Percentiles rank a stretch among this genome's conserved stretches.
phyloP scores from a whole-genome alignment of 2,329 filamentous ascomycete species.

The Talaromyces sp. region DNA sequence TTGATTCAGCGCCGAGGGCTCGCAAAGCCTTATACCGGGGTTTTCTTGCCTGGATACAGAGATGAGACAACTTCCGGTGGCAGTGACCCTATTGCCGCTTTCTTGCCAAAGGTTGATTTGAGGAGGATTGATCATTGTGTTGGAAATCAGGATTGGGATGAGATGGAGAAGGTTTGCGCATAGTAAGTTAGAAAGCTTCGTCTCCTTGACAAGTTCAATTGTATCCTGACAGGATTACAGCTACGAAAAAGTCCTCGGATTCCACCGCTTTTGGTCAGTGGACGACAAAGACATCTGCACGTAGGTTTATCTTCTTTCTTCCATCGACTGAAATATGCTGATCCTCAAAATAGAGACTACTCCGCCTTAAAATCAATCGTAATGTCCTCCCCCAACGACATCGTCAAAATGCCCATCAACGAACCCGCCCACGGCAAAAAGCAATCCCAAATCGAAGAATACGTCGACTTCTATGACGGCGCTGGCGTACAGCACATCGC shows the following conservation, averaged over 20 bases:
- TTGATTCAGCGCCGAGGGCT: constrained; percentile 64
- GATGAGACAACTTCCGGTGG: constrained; percentile 42
- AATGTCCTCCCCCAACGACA: constrained; percentile 79
- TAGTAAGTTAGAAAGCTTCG: constrained; percentile 43
- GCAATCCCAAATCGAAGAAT: constrained; percentile 92
- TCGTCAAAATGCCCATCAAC: constrained; percentile 98
- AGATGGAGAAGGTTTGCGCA: constrained; percentile 67
- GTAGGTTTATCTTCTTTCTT: constrained; percentile 26
- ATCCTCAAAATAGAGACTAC: constrained; percentile 58
- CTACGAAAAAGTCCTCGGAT: constrained; percentile 85
- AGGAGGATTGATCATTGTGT: constrained; percentile 91
- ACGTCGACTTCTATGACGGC: constrained; percentile 83
- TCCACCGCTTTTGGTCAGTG: constrained; percentile 97
- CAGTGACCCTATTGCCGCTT: constrained; percentile 45
- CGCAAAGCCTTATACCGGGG: constrained; percentile 58
- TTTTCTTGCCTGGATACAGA: constrained; percentile 81
- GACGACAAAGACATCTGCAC: constrained; percentile 89
- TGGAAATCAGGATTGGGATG: constrained; percentile 92
- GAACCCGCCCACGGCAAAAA: constrained; percentile 88
- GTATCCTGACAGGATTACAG: constrained; percentile 35
- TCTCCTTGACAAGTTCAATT: no score
- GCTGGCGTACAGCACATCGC: constrained; percentile 93
- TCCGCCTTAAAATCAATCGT: constrained; percentile 84
- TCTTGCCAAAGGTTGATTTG: constrained; percentile 64
- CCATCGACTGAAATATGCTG: background rate